Evolutionary conservation across 305 asterid genomes (phyloP).

Genomic region (Andrographis paniculata): DNA sequence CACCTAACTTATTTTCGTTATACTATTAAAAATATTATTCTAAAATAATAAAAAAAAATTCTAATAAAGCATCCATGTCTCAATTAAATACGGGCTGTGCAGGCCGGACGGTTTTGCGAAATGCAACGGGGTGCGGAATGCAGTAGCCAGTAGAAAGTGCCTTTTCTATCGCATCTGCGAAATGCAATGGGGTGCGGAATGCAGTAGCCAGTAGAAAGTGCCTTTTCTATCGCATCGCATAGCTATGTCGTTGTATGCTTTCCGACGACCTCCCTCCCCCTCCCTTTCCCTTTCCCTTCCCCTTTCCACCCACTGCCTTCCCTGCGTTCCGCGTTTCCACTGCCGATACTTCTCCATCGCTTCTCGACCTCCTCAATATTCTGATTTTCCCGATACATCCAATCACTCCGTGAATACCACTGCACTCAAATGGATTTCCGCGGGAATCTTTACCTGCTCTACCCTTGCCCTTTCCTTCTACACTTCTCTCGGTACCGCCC

Average conservation of each 20-base stretch:
- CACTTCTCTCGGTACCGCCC: conserved; percentile 21
- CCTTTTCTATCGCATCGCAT: no score
- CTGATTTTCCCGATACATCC: conserved; percentile 9
- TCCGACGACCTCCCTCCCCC: conserved; percentile 42
- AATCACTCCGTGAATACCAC: conserved; percentile 11
- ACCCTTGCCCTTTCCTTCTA: conserved; percentile 36
- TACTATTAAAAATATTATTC: no score
- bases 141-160: no score
- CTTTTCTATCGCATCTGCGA: no score
- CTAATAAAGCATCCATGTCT: no score
- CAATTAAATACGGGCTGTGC: no score
- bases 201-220: no score
- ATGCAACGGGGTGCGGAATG: no score
- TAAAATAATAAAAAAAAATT: no score
- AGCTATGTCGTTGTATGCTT: conserved; percentile 40
- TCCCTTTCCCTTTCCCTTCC: conserved; percentile 16
- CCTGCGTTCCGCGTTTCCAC: conserved; percentile 20
- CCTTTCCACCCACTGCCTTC: conserved; percentile 15
- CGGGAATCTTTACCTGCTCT: conserved; percentile 49
- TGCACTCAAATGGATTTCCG: conserved; percentile 48
- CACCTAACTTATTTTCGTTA: no score
- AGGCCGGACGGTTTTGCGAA: no score
- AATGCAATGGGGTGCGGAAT: no score
- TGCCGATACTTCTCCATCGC: conserved; percentile 32
- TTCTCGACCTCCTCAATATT: conserved; percentile 16